Conservation (phyloP, 306 rosid species). For the Prunus campanulata region DNA sequence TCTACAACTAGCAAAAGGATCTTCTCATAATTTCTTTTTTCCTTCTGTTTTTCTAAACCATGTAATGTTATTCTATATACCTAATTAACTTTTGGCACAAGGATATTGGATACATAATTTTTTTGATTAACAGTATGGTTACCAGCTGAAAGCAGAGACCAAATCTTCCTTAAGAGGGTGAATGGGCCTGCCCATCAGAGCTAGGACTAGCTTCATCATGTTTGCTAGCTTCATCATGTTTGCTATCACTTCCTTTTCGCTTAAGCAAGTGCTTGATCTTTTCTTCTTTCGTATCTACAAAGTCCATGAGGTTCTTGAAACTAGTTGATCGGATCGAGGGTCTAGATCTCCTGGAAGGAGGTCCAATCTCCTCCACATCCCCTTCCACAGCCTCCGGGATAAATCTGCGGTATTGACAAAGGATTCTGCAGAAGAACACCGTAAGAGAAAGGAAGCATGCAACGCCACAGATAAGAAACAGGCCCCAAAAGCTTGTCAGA, state of each 20-base stretch:
- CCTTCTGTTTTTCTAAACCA: not conserved
- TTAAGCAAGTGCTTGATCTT: conserved; percentile 55
- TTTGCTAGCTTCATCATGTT: conserved; percentile 32
- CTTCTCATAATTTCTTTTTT: not conserved
- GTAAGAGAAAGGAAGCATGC: conserved; percentile 51
- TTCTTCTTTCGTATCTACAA: conserved; percentile 66
- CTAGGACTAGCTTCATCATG: conserved; percentile 30
- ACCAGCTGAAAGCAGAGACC: not conserved
- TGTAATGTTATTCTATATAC: conserved; percentile 8
- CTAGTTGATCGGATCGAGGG: conserved; percentile 34
- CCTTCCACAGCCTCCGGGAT: conserved; percentile 33
- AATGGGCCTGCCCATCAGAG: conserved; percentile 19
- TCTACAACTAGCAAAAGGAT: not conserved
- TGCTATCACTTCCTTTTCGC: conserved; percentile 41
- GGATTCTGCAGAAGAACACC: conserved; percentile 47
- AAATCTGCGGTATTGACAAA: conserved; percentile 51
- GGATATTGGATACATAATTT: not conserved
- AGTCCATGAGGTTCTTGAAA: conserved; percentile 44
- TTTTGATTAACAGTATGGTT: not conserved
- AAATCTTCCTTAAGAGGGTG: conserved; percentile 14
- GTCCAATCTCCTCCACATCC: conserved; percentile 34
- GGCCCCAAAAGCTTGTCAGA: conserved; percentile 81
- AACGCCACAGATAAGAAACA: conserved; percentile 64
- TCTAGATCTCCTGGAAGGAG: conserved; percentile 14
- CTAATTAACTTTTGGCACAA: not conserved